Percentiles rank a stretch among this genome's conserved stretches.
phyloP scores from a whole-genome alignment of 768 basidiomycete species.

The Suillus americanus region DNA sequence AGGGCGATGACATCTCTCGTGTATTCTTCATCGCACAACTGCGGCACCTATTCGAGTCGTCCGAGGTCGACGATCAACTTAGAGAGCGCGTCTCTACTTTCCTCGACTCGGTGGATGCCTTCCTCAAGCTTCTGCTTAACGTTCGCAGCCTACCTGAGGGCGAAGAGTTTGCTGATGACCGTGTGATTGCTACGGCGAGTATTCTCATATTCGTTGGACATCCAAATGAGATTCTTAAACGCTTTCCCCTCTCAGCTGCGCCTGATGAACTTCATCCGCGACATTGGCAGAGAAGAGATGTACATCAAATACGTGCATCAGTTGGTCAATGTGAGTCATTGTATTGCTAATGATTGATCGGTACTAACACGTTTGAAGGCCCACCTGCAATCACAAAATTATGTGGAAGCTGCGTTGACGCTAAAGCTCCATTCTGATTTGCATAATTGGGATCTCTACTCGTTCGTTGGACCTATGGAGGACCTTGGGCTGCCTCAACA shows the following conservation, averaged over 20 bases:
- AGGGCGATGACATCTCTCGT: conserved; percentile 86
- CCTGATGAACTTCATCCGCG: conserved; percentile 91
- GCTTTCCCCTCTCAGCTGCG: conserved; percentile 50
- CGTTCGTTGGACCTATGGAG: conserved; percentile 84
- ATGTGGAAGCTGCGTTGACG: conserved; percentile 90
- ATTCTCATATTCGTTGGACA: background rate
- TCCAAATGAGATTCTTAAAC: conserved; percentile 10
- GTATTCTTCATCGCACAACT: conserved; percentile 93
- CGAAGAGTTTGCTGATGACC: conserved; percentile 92
- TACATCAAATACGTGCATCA: conserved; percentile 97
- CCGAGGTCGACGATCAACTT: conserved; percentile 77
- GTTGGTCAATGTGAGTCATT: conserved; percentile 73
- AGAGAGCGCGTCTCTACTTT: conserved; percentile 77
- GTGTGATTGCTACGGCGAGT: conserved; percentile 84
- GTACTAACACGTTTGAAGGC: conserved; percentile 48
- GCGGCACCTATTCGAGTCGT: conserved; percentile 83
- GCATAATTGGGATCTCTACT: conserved; percentile 84
- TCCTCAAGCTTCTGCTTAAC: conserved; percentile 86
- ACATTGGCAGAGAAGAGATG: conserved; percentile 90
- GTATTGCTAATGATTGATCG: background rate
- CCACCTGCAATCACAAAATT: conserved; percentile 86
- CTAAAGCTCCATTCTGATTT: conserved; percentile 92
- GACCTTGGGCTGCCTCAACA: conserved; percentile 89
- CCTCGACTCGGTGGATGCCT: conserved; percentile 87
- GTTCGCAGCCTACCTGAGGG: conserved; percentile 89